Conservation (phyloP, 1,284 basidiomycete genomes). For the Heterobasidion annosum region DNA sequence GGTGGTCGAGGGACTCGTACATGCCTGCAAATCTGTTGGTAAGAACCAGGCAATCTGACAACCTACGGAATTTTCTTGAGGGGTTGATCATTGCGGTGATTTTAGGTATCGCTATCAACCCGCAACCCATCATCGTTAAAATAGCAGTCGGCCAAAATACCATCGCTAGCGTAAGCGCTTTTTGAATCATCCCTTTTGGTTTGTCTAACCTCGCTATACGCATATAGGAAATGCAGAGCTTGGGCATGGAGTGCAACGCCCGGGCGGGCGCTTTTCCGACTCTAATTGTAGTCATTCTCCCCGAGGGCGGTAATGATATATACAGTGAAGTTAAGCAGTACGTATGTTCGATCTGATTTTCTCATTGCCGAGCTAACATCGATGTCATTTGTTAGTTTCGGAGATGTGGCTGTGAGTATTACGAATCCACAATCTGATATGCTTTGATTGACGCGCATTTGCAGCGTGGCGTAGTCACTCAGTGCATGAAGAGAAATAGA, state of each 20-base stretch:
- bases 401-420: conserved; percentile 40
- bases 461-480: conserved; percentile 62
- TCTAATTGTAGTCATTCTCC: conserved; percentile 61
- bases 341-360: conserved; percentile 14
- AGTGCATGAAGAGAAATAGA: conserved; percentile 60
- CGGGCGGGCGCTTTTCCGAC: conserved; percentile 35
- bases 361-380: not conserved
- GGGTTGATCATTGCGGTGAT: not conserved
- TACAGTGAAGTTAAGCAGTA: conserved; percentile 72
- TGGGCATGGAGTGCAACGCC: conserved; percentile 33
- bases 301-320: conserved; percentile 64
- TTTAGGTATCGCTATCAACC: conserved; percentile 41
- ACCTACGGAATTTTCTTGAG: too few species aligned
- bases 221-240: conserved; percentile 35
- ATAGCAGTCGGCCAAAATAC: conserved; percentile 47
- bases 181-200: not conserved
- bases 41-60: conserved; percentile 15
- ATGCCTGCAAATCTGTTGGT: conserved; percentile 47
- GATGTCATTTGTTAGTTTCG: conserved; percentile 38
- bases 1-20: conserved; percentile 39
- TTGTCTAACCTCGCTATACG: not conserved
- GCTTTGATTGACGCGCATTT: conserved; percentile 16
- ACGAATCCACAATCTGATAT: too few species aligned
- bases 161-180: conserved; percentile 34
- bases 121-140: conserved; percentile 30